Evolutionary conservation across 2,329 filamentous ascomycete genomes (phyloP), one percentile per base, ranked within the genome.

Genomic region (Graphilbum fragrans): DNA sequence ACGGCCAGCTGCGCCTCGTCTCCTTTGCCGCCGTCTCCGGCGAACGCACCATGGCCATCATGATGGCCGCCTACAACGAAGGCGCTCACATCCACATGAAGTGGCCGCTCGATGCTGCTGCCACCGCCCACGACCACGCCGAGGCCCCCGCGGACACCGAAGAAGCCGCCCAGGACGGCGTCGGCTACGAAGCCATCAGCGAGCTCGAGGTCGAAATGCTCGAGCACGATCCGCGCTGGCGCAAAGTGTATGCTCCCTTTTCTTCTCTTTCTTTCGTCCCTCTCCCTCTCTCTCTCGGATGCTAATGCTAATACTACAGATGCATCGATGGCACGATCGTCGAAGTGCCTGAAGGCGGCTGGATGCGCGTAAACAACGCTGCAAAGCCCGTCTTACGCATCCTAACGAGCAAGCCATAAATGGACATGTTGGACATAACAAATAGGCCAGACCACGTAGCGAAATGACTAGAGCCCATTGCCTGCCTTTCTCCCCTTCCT

Each of bases 301-400:
- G 4, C 12, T 6, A 7, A 4, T 34, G 17, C 47, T 49, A 23
- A 48, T 35, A 12, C 3, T 16, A 2, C 5, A 48, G 47, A n/a
- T 96, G 90, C 57, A 69, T 96, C n/a, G 90, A 96, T 58, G 90
- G 90, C 3, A 86, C 82, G 41, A 93, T 94, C 52, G 75, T 95
- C 3, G 71, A 75, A 44, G 63, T 94, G 1, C 80, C 82, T 18
- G 58, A 67, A 39, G 77, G 72, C 2, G 87, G 87, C 0, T 80
- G 75, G 68, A 74, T 94, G 58, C 72, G 76, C 45, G 70, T 94
- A 1, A 60, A 58, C 47, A 72, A 63, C 52, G 66, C 72, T 20
- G 54, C 58, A 9, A 49, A 53, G 34, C 55, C 58, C n/a, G 54
- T 60, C 21, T 57, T 74, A 38, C 57, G 55, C 35, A 55, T 77